Evolutionary conservation across 176 grass and related monocot species (phyloP), one percentile per base, ranked within the genome.

Genomic region (Canna indica): DNA sequence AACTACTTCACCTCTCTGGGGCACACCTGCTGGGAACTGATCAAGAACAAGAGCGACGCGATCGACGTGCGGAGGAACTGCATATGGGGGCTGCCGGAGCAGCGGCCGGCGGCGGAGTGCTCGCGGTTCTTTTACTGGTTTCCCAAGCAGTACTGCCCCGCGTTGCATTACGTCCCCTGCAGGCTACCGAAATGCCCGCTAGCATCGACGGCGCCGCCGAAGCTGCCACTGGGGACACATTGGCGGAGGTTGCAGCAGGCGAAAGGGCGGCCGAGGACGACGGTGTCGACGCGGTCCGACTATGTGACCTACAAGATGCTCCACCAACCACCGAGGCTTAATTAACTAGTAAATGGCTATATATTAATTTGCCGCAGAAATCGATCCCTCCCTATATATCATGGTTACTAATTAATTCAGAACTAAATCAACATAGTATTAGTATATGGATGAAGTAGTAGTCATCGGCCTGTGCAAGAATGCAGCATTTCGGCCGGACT

Each of bases 1-100:
- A 73, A 73, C 71, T 73, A 60, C 71, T 73, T 73, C 52, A 73
- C 71, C 33, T 60, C 24, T 34, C 35, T 73, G 34, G 71, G 54
- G 0, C 4, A 1, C 17, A 18, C 48, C 46, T 73, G 71, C 71
- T 73, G 35, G 71, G 36, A 73, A 14, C 15, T 73, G 33, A 1
- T 73, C 14, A 45, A 29, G 24, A 60, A 33, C 1, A 32, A 41
- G 24, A 24, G 9, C 13, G 24, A 28, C 22, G 35, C 60, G 35
- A 33, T 73, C 53, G 71, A 73, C 71, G 71, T 73, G 52, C 33
- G 71, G 36, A 33, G 17, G 20, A 73, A 73, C 71, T 73, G 71
- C 71, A 73, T 73, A 6, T 31, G 7, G n/a, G 20, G 71, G 35
- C 33, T 73, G 34, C 35, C 71, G 50, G 7, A 52, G 7, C 69